Evolutionary conservation across 805 yeast genomes (phyloP).

Genomic region (Saccharomyces mikatae): DNA sequence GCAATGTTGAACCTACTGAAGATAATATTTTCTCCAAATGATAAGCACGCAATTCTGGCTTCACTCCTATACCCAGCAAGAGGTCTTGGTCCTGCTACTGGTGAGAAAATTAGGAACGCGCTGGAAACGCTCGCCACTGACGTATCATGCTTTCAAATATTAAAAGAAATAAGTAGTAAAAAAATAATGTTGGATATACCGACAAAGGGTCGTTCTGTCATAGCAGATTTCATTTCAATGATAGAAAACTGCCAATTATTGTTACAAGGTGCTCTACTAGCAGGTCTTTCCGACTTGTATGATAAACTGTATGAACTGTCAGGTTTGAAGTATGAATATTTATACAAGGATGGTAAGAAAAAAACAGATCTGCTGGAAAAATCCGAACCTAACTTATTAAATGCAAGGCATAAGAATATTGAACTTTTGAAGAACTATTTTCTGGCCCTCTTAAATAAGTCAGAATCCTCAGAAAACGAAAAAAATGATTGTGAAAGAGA

Average conservation of each 20-base stretch:
- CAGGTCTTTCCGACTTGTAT: constrained; percentile 17
- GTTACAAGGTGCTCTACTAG: constrained; percentile 4
- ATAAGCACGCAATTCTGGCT: constrained; percentile 51
- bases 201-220: constrained; percentile 15
- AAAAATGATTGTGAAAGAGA: not conserved
- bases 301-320: constrained; percentile 26
- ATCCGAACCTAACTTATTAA: constrained; percentile 16
- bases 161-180: constrained; percentile 9
- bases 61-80: constrained; percentile 53
- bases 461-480: not conserved
- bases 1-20: constrained; percentile 57
- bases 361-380: constrained; percentile 14
- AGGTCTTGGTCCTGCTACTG: constrained; percentile 57
- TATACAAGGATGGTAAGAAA: constrained; percentile 20
- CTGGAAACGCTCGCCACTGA: constrained; percentile 7
- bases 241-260: constrained; percentile 17
- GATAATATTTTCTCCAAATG: constrained; percentile 49
- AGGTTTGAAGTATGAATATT: constrained; percentile 23
- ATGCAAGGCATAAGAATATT: constrained; percentile 25
- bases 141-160: constrained; percentile 9
- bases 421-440: constrained; percentile 19
- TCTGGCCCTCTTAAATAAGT: constrained; percentile 4
- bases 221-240: constrained; percentile 17
- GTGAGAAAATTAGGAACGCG: constrained; percentile 25
- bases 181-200: constrained; percentile 11